Base-by-base conservation (phyloP, 2,329 filamentous ascomycete species). In the Epichloe hybrida region DNA sequence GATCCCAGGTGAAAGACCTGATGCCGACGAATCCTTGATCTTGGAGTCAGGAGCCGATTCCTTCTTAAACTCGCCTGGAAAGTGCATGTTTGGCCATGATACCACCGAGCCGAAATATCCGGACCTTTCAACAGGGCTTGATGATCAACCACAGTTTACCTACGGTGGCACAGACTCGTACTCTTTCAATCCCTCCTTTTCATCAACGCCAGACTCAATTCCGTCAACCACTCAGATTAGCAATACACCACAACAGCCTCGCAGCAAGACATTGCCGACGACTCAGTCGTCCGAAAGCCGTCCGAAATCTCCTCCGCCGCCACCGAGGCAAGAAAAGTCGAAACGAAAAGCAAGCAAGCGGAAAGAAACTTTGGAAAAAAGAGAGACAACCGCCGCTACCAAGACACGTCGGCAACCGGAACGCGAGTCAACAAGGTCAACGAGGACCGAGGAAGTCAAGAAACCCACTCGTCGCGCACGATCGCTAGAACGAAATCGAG, bases 401-500 rank as follows among this genome's bases (percentile, higher is more conserved):
- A 45, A 46, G 6, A 27, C 47, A 8, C 41, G 42, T 13, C 38
- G 36, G n/a, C 43, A 38, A 17, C 43, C 50, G 17, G 49, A 43
- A 27, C 37, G 47, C 27, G 46, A 46, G 17, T 38, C 50, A 31
- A 39, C 6, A 34, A 48, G 21, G 42, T 12, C 31, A 5, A 15
- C 27, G 27, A 50, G 17, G 17, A 36, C 11, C 7, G 38, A 47
- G 27, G 38, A 48, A 34, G 15, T 27, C 37, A 51, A 47, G n/a
- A 51, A 41, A 6, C 31, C 27, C 8, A 47, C 37, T 34, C 53
- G 76, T 57, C 71, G 78, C 31, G 72, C 69, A 54, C 75, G 74
- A 54, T 82, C 81, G 57, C 72, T 87, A 0, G 81, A 86, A 64
- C 77, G 84, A 53, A 89, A 89, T 62, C 75, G 84, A 9, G 69